Conservation (phyloP, 73 alveolate genomes). For the Symbiodinium natans region DNA sequence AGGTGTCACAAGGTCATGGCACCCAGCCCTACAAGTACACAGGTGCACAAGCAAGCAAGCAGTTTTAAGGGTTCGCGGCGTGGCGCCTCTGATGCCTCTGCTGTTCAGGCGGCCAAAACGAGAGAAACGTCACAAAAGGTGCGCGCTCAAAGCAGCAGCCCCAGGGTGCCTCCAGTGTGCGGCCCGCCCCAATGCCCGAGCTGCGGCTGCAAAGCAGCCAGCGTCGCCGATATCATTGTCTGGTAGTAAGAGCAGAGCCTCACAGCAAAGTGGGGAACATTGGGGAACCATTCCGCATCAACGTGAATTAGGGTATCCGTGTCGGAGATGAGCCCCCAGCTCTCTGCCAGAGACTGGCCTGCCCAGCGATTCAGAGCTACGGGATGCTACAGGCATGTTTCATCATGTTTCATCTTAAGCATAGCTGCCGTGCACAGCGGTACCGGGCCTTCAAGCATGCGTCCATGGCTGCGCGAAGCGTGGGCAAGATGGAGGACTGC, state of each 20-base stretch:
- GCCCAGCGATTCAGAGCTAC: not conserved
- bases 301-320: not conserved
- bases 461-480: constrained; percentile 28
- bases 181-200: constrained; percentile 23
- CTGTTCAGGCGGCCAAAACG: too few relatives aligned
- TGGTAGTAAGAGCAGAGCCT: not conserved
- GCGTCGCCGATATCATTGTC: not conserved
- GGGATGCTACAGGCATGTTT: too few relatives aligned
- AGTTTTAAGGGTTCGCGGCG: too few relatives aligned
- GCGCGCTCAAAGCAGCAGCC: too few relatives aligned
- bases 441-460: constrained; percentile 69
- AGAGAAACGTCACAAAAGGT: too few relatives aligned
- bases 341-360: constrained; percentile 61
- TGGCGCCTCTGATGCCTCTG: too few relatives aligned
- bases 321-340: not conserved
- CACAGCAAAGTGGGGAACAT: not conserved
- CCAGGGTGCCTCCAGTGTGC: constrained; percentile 22
- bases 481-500: not conserved
- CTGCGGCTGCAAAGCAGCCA: not conserved
- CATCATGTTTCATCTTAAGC: too few relatives aligned
- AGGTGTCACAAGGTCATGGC: too few relatives aligned
- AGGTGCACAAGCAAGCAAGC: too few relatives aligned
- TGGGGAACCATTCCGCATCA: not conserved
- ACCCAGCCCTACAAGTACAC: too few relatives aligned
- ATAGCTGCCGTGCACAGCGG: too few relatives aligned